Evolutionary conservation across 2,329 filamentous ascomycete species (phyloP).

Genomic region (Apiospora rasikravindrae): DNA sequence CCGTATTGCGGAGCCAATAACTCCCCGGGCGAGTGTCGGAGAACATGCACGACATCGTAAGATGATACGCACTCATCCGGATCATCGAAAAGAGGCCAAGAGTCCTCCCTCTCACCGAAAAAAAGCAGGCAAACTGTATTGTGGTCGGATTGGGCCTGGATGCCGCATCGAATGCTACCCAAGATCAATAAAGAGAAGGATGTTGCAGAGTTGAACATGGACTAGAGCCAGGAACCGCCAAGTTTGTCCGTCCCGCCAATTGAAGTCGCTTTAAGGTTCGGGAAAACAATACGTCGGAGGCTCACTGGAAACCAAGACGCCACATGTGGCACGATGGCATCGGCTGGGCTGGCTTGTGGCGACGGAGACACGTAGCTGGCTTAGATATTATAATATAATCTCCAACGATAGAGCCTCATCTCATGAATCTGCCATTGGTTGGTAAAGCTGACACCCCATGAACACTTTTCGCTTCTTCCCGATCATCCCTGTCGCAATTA

Average conservation of each 20-base stretch:
- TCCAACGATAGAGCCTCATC: not conserved
- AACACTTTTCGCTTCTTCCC: not conserved
- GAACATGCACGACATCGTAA: not conserved
- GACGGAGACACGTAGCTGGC: not conserved
- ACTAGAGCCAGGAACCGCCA: not conserved
- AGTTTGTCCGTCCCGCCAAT: not conserved
- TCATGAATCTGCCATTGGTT: not conserved
- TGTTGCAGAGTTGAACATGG: not conserved
- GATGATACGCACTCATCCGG: not conserved
- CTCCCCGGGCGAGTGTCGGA: not conserved
- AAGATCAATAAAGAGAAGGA: not conserved
- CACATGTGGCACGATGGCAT: not conserved
- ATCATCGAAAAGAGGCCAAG: not conserved
- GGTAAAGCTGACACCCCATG: not conserved
- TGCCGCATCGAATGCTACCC: not conserved
- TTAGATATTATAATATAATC: not conserved
- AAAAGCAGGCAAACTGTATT: not conserved
- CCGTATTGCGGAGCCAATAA: not conserved
- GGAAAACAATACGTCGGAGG: not conserved
- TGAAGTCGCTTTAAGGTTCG: slow-evolving; percentile 14
- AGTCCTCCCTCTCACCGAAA: not conserved
- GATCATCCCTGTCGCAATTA: not conserved
- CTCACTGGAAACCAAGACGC: not conserved
- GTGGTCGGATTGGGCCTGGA: not conserved
- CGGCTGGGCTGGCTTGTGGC: not conserved